A percentile compares a stretch with the other conserved stretches of the same genome.
These are phyloP conservation scores for Rhizoctonia solani DNA, from an alignment of 1,284 basidiomycete species.

Conservation along the genomic window DNA sequence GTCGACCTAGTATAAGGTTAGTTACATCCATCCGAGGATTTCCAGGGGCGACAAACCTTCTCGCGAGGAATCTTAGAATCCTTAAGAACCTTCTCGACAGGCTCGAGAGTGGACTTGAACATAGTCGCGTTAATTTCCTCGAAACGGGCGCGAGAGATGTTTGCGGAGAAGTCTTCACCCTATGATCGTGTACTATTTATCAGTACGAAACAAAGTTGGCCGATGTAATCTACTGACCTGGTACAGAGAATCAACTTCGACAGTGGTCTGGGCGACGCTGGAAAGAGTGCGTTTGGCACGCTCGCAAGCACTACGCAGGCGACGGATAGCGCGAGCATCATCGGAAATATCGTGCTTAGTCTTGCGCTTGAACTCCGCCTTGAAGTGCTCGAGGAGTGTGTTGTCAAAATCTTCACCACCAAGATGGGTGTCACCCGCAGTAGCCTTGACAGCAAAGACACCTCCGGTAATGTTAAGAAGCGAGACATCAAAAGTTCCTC, in stretches of 20 bases:
- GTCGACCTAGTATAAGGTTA: slow-evolving; percentile 62
- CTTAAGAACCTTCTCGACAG: slow-evolving; percentile 98
- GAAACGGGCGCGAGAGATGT: slow-evolving; percentile 98
- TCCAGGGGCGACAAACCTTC: slow-evolving; percentile 55
- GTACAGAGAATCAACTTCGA: slow-evolving; percentile 98
- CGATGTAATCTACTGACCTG: slow-evolving; percentile 47
- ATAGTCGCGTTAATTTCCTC: slow-evolving; percentile 95
- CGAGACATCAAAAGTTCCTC: slow-evolving; percentile 77
- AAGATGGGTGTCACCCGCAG: slow-evolving; percentile 57
- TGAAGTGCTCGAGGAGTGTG: slow-evolving; percentile 95
- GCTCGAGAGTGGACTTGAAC: slow-evolving; percentile 98
- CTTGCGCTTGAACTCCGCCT: slow-evolving; percentile 88
- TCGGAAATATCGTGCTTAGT: slow-evolving; percentile 88
- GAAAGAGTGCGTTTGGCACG: slow-evolving; percentile 99
- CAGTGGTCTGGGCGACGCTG: slow-evolving; percentile 95
- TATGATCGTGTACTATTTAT: not conserved
- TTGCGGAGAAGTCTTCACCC: slow-evolving; percentile 94
- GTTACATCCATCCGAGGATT: not conserved
- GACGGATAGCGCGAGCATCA: slow-evolving; percentile 92
- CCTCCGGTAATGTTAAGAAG: slow-evolving; percentile 64
- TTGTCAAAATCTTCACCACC: slow-evolving; percentile 99
- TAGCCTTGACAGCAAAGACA: slow-evolving; percentile 69
- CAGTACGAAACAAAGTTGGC: not conserved
- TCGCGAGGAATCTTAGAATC: slow-evolving; percentile 97
- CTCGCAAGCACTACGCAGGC: slow-evolving; percentile 96